These are phyloP conservation scores for Trichoderma polysporum DNA, from an alignment of 2,329 filamentous ascomycete species.

Conservation along the genomic window DNA sequence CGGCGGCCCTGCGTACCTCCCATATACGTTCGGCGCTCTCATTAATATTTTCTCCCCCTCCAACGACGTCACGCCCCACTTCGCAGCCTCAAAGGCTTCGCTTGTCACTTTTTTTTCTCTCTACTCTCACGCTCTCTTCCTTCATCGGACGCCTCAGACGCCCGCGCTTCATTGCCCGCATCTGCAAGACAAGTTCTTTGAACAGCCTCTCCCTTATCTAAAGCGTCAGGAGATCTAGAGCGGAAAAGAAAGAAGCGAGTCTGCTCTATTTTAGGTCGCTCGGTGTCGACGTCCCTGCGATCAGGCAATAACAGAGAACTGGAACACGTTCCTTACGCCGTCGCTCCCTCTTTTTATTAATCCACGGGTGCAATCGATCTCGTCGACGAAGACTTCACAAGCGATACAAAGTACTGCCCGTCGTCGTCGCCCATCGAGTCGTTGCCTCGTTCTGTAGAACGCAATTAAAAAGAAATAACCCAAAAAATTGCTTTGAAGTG, in stretches of 20 bases:
- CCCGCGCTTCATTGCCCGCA: conserved; percentile 21
- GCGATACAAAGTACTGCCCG: conserved; percentile 30
- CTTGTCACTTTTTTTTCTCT: conserved; percentile 23
- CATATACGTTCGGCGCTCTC: conserved; percentile 46
- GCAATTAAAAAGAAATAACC: conserved; percentile 26
- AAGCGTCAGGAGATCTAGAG: conserved; percentile 22
- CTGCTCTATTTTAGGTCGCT: conserved; percentile 21
- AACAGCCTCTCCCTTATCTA: conserved; percentile 22
- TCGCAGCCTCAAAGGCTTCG: conserved; percentile 26
- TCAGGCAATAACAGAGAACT: conserved; percentile 38
- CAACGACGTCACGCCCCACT: conserved; percentile 24
- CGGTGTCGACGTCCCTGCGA: conserved; percentile 33
- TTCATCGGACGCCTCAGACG: conserved; percentile 23
- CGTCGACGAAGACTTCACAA: conserved; percentile 36
- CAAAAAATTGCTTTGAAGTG: conserved; percentile 30
- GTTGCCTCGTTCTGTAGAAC: conserved; percentile 41
- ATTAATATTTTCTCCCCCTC: conserved; percentile 36
- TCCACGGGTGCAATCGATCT: conserved; percentile 36
- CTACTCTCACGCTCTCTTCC: conserved; percentile 26
- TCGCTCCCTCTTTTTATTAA: conserved; percentile 28
- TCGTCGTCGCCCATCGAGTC: conserved; percentile 25
- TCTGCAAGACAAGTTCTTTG: conserved; percentile 20
- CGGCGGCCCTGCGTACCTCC: conserved; percentile 53
- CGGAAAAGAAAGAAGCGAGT: conserved; percentile 22
- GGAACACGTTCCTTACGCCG: conserved; percentile 43